phyloP scores from a whole-genome alignment of 352 stramenopile species.

The Globisporangium apiculatum region DNA sequence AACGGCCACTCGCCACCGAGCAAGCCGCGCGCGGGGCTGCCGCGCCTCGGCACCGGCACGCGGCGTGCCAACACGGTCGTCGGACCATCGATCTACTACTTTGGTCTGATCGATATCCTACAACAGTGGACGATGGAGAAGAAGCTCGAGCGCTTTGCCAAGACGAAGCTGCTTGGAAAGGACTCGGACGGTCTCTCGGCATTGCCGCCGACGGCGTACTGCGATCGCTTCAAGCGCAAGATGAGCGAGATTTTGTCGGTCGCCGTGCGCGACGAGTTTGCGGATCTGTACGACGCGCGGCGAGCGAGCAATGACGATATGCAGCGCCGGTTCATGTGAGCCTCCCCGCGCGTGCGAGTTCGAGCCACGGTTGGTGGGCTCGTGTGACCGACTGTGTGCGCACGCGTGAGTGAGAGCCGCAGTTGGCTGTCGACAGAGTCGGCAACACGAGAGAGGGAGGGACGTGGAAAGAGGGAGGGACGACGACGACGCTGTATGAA shows the following conservation, averaged over 20 bases:
- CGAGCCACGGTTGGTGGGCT: neutral
- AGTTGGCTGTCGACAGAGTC: neutral
- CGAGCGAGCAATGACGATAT: constrained; percentile 19
- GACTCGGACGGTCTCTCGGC: constrained; percentile 78
- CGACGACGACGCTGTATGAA: too few relatives aligned
- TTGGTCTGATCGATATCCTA: constrained; percentile 84
- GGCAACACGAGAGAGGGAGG: neutral
- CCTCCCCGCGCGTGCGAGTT: neutral
- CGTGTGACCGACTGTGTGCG: neutral
- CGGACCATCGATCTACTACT: constrained; percentile 83
- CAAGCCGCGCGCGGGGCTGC: constrained; percentile 33
- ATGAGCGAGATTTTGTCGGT: constrained; percentile 83
- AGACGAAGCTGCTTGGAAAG: constrained; percentile 78
- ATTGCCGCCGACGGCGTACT: constrained; percentile 75
- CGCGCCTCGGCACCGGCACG: constrained; percentile 58
- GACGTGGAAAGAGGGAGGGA: too few relatives aligned
- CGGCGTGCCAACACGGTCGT: constrained; percentile 83
- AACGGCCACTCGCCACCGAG: constrained; percentile 16
- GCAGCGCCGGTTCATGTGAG: constrained; percentile 48
- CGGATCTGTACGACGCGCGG: constrained; percentile 29
- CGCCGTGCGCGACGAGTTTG: constrained; percentile 57
- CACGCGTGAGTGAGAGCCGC: neutral
- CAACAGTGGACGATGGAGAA: constrained; percentile 90
- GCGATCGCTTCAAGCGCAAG: constrained; percentile 83
- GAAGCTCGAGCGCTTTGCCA: constrained; percentile 84